Evolutionary conservation across 441 rosid genomes (phyloP).

Genomic region (Erodium texanum): DNA sequence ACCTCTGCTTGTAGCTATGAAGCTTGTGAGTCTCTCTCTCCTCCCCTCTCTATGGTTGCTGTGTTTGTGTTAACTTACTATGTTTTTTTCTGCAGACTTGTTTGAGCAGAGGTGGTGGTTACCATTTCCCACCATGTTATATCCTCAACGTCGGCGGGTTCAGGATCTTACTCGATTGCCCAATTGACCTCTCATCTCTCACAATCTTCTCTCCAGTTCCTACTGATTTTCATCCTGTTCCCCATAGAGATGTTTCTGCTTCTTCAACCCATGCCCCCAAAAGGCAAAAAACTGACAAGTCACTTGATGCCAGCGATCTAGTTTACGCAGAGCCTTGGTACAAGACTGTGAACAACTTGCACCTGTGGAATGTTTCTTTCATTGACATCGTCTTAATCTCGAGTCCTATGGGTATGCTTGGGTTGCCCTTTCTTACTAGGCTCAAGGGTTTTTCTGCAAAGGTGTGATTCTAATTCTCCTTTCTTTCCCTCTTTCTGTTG

Average conservation of each 20-base stretch:
- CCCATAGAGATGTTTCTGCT: constrained; percentile 22
- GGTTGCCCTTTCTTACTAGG: constrained; percentile 65
- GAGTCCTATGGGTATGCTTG: constrained; percentile 68
- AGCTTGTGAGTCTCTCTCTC: constrained; percentile 1
- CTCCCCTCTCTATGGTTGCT: not conserved
- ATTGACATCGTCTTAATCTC: constrained; percentile 65
- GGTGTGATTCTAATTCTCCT: constrained; percentile 28
- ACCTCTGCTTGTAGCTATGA: not conserved
- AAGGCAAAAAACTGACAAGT: constrained; percentile 34
- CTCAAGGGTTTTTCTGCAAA: constrained; percentile 53
- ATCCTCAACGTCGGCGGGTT: constrained; percentile 53
- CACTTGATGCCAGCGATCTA: constrained; percentile 35
- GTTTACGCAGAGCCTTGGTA: constrained; percentile 67
- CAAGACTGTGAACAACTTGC: constrained; percentile 54
- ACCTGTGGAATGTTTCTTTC: constrained; percentile 68
- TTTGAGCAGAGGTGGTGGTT: constrained; percentile 66
- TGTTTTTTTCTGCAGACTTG: constrained; percentile 47
- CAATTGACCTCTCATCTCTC: constrained; percentile 62
- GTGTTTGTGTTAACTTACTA: not conserved
- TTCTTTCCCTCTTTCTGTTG: not conserved
- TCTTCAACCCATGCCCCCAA: constrained; percentile 21
- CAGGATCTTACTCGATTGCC: constrained; percentile 69
- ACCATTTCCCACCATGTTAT: constrained; percentile 60
- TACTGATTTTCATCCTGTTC: constrained; percentile 11
- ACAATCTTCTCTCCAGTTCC: constrained; percentile 56